Evolutionary conservation across 345 rosid species (phyloP).

Genomic region (Eucalyptus erythrocorys): DNA sequence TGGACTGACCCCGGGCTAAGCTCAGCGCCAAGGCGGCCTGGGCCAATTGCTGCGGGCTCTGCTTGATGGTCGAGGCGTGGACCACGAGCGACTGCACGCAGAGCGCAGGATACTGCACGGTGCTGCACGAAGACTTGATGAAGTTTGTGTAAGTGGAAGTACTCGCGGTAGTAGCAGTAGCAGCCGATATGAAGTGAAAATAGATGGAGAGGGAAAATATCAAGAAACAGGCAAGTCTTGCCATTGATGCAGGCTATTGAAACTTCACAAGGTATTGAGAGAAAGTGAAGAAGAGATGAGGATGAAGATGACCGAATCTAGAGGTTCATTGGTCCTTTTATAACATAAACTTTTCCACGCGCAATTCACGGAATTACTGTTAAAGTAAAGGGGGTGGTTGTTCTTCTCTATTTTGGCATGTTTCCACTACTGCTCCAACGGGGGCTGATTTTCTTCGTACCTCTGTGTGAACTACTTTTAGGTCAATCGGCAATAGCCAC

Average conservation of each 20-base stretch:
- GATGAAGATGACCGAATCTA: neutral
- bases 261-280: neutral
- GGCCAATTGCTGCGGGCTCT: slow-evolving; percentile 51
- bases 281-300: neutral
- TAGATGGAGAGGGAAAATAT: neutral
- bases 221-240: neutral
- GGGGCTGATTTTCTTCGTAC: neutral
- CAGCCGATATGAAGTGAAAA: neutral
- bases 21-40: slow-evolving; percentile 70
- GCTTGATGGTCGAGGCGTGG: slow-evolving; percentile 41
- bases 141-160: slow-evolving; percentile 12
- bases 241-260: neutral
- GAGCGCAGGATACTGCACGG: slow-evolving; percentile 51
- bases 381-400: neutral
- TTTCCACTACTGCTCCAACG: neutral
- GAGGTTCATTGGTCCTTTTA: neutral
- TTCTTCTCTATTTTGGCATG: neutral
- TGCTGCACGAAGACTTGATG: slow-evolving; percentile 47
- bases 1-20: slow-evolving; percentile 34
- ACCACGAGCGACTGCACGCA: slow-evolving; percentile 55
- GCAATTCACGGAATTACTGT: neutral
- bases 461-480: neutral
- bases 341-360: neutral
- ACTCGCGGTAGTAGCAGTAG: slow-evolving; percentile 4
- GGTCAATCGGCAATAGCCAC: neutral